Percentiles rank a stretch among this genome's conserved stretches.
phyloP scores from a whole-genome alignment of 805 yeast genomes.

The Clavispora carvajalis region DNA sequence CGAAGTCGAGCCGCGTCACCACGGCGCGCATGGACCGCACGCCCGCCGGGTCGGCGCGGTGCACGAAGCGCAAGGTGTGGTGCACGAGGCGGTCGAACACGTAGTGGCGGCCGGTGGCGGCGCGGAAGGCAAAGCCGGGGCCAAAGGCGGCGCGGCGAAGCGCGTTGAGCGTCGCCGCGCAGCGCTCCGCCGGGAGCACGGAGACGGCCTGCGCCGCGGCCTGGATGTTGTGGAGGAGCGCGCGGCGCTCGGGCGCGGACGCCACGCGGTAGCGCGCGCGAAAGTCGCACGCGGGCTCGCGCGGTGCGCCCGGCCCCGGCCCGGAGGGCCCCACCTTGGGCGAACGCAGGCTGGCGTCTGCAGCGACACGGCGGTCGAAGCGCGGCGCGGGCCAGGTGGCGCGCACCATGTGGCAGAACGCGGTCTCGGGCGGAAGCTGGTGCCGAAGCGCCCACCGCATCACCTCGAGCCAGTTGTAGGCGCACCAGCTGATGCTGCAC shows the following conservation, averaged over 20 bases:
- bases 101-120: constrained; percentile 14
- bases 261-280: constrained; percentile 12
- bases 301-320: not conserved
- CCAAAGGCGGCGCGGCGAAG: constrained; percentile 6
- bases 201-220: constrained; percentile 28
- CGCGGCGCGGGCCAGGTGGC: constrained; percentile 8
- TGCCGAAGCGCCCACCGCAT: constrained; percentile 12
- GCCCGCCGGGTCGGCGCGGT: constrained; percentile 9
- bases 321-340: too few species aligned
- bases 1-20: constrained; percentile 12
- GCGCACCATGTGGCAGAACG: constrained; percentile 9
- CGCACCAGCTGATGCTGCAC: constrained; percentile 3
- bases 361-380: constrained; percentile 1
- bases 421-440: constrained; percentile 3
- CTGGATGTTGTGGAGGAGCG: constrained; percentile 22
- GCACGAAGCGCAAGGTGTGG: constrained; percentile 18
- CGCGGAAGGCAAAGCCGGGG: constrained; percentile 6
- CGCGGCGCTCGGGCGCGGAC: constrained; percentile 15
- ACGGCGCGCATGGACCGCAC: constrained; percentile 18
- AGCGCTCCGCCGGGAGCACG: constrained; percentile 13
- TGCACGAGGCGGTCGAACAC: constrained; percentile 15
- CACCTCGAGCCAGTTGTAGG: constrained; percentile 10
- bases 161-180: constrained; percentile 15
- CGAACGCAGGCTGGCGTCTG: too few species aligned
- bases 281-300: constrained; percentile 6